Conservation (phyloP, 129 eudicot genomes). For the Flaveria trinervia region DNA sequence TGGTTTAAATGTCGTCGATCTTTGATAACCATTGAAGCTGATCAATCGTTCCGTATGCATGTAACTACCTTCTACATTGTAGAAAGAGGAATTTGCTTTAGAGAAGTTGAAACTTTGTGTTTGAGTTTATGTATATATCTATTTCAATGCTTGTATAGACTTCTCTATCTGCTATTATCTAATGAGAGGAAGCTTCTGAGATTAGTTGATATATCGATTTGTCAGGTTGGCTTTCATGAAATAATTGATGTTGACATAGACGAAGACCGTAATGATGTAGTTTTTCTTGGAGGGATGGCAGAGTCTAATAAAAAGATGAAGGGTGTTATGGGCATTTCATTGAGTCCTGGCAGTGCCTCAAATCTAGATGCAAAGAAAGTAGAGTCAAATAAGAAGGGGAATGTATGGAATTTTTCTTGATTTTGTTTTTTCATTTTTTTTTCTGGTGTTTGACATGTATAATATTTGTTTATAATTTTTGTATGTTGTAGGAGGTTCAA, state of each 20-base stretch:
- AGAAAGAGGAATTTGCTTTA: too few relatives aligned
- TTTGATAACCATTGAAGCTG: too few relatives aligned
- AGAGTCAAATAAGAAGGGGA: slow-evolving; percentile 18
- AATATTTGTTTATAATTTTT: neutral
- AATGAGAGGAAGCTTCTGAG: neutral
- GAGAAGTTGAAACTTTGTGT: too few relatives aligned
- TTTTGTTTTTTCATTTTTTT: neutral
- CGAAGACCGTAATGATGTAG: slow-evolving; percentile 53
- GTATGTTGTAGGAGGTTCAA: slow-evolving; percentile 15
- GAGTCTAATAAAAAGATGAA: slow-evolving; percentile 42
- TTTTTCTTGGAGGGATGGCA: slow-evolving; percentile 34
- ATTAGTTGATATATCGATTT: neutral
- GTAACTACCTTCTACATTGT: too few relatives aligned
- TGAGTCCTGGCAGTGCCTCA: slow-evolving; percentile 27
- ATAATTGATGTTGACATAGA: slow-evolving; percentile 75
- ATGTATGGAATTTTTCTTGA: slow-evolving; percentile 17
- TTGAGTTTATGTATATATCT: neutral
- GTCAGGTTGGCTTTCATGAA: slow-evolving; percentile 51
- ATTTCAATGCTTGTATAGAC: neutral
- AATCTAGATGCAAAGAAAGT: slow-evolving; percentile 24
- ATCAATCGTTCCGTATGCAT: too few relatives aligned
- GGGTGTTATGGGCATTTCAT: slow-evolving; percentile 34
- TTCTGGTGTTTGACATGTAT: slow-evolving; percentile 3
- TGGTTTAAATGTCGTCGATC: too few relatives aligned
- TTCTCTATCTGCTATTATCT: neutral